Base-by-base conservation (phyloP, 441 rosid genomes). In the Jatropha multifida region DNA sequence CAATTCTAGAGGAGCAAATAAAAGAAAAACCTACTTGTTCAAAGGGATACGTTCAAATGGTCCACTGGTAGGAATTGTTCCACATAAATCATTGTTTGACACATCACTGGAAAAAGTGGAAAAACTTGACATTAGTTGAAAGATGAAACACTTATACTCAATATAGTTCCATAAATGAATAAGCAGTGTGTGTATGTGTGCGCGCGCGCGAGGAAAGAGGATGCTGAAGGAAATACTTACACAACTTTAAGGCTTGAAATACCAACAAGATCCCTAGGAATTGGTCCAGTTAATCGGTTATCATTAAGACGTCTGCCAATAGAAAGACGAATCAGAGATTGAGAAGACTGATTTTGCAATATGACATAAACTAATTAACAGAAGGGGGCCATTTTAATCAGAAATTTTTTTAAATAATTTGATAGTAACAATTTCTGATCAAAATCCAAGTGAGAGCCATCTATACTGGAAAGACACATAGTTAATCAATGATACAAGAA, bases 211-310 rank as follows among this genome's bases (percentile, higher is more conserved):
- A 0, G 32, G 0, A 11, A 26, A 59, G 38, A n/a, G 61, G 15
- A 3, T 0, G 3, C 0, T 14, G 8, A 61, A 14, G 41, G 44
- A 56, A 12, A 72, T 46, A 90, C 99, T 90, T 89, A 95, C 99
- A 93, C 87, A 71, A 95, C 99, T 95, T 95, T 93, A 78, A 95
- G 99, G 82, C 86, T 87, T 72, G 94, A 85, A 81, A 95, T 77
- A 80, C 81, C 81, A 4, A 76, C 81, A 61, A 95, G 90, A 41
- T 89, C 91, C 85, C 91, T 88, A 48, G 99, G 99, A 80, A 95
- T 86, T 74, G 86, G 89, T 83, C 99, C 98, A 14, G 89, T 88
- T 84, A 95, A 81, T 52, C 11, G 87, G 75, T 95, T 95, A 78
- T 95, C 90, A 75, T 93, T 93, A 69, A 95, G 94, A 68, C 99